These are phyloP conservation scores for Ganoderma lucidum DNA, from an alignment of 1,284 basidiomycete species.

Conservation along the genomic window DNA sequence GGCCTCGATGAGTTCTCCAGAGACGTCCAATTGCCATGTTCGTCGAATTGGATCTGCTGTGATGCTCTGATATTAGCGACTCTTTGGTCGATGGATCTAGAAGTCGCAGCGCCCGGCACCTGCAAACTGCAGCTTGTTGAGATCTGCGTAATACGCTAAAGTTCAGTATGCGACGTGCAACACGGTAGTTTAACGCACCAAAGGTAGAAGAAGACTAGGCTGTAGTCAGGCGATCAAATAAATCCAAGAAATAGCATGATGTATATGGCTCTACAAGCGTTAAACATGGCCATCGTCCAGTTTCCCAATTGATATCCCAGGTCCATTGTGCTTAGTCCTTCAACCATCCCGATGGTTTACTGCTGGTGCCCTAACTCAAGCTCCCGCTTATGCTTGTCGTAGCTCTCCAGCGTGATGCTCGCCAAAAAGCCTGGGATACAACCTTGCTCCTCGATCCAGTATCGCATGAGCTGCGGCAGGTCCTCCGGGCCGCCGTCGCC, in stretches of 20 bases:
- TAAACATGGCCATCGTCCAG: background rate
- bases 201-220: too few species aligned
- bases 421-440: constrained; percentile 82
- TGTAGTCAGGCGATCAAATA: background rate
- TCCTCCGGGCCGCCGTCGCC: constrained; percentile 77
- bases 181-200: background rate
- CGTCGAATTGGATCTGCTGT: background rate
- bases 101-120: background rate
- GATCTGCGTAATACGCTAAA: too few species aligned
- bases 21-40: background rate
- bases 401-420: constrained; percentile 78
- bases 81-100: background rate
- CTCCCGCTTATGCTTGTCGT: constrained; percentile 52
- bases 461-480: constrained; percentile 68
- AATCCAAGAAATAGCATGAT: background rate
- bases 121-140: too few species aligned
- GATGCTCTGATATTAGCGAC: background rate
- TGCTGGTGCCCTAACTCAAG: background rate
- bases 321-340: background rate
- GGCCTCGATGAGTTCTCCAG: background rate
- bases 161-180: too few species aligned
- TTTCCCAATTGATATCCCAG: background rate
- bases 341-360: background rate
- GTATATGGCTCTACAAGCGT: background rate
- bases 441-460: constrained; percentile 77